Evolutionary conservation across 345 rosid genomes (phyloP).

Genomic region (Camelina hispida): DNA sequence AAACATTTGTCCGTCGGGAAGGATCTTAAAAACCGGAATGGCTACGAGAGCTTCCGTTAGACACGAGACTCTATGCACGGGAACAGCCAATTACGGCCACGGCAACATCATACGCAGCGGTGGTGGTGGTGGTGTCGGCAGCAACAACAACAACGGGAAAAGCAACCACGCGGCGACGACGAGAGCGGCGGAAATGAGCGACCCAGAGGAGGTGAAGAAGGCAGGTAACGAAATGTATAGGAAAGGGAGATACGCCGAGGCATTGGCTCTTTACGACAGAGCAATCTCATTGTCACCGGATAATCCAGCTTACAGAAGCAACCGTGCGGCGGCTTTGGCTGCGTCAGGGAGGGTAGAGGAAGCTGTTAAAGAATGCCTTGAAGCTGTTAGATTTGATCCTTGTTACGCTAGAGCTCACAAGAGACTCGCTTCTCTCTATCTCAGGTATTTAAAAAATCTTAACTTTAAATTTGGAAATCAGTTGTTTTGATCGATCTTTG

Average conservation of each 20-base stretch:
- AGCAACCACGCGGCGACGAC: constrained; percentile 56
- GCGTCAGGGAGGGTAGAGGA: constrained; percentile 73
- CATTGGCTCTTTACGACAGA: constrained; percentile 70
- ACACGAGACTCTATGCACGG: constrained; percentile 66
- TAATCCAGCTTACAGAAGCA: constrained; percentile 77
- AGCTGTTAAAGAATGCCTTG: constrained; percentile 86
- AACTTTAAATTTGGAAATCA: not conserved
- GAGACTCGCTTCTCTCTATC: constrained; percentile 78
- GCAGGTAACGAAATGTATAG: constrained; percentile 85
- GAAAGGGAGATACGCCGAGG: constrained; percentile 72
- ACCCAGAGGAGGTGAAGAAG: constrained; percentile 81
- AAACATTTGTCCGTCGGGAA: constrained; percentile 93
- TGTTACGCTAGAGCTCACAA: constrained; percentile 77
- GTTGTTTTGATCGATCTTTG: constrained; percentile 2
- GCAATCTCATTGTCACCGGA: constrained; percentile 82
- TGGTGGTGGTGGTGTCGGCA: not conserved
- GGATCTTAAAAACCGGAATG: constrained; percentile 66
- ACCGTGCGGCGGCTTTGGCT: constrained; percentile 88
- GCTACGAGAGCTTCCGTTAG: constrained; percentile 52
- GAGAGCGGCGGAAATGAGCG: constrained; percentile 44
- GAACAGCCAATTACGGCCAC: constrained; percentile 85
- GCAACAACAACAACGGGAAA: constrained; percentile 19
- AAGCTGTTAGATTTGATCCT: constrained; percentile 81
- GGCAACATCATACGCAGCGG: constrained; percentile 79
- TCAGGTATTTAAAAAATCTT: constrained; percentile 55